Evolutionary conservation across 345 rosid genomes (phyloP).

Genomic region (Salix purpurea): DNA sequence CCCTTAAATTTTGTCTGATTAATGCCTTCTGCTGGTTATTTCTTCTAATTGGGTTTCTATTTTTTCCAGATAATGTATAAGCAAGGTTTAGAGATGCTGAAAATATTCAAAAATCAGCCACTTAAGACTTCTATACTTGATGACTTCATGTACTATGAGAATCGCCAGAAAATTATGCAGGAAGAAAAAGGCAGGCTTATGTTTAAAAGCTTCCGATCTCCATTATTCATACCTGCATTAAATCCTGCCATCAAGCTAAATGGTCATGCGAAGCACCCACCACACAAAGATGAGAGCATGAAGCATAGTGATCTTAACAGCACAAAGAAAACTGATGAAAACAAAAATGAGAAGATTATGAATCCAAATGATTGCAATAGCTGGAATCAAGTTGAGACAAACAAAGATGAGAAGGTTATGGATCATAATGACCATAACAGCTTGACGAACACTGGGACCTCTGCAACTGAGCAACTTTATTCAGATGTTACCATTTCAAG

Average conservation of each 20-base stretch:
- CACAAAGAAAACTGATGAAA: slow-evolving; percentile 16
- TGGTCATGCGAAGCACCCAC: slow-evolving; percentile 11
- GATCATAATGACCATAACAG: slow-evolving; percentile 14
- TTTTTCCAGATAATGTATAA: slow-evolving; percentile 57
- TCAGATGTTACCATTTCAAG: slow-evolving; percentile 15
- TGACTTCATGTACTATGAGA: slow-evolving; percentile 80
- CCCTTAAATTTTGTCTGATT: background rate
- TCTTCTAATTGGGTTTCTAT: background rate
- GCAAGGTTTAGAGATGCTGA: slow-evolving; percentile 82
- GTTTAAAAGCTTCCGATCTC: slow-evolving; percentile 39
- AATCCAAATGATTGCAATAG: slow-evolving; percentile 14
- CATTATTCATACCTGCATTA: slow-evolving; percentile 38
- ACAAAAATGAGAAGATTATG: slow-evolving; percentile 18
- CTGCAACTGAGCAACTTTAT: slow-evolving; percentile 13
- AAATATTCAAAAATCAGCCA: slow-evolving; percentile 55
- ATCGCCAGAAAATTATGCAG: slow-evolving; percentile 71
- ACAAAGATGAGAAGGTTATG: slow-evolving; percentile 19
- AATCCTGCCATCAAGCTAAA: slow-evolving; percentile 37
- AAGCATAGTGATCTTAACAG: slow-evolving; percentile 14
- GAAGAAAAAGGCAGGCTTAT: slow-evolving; percentile 61
- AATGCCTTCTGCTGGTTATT: background rate
- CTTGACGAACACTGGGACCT: slow-evolving; percentile 17
- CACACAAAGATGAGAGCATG: slow-evolving; percentile 20
- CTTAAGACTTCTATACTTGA: slow-evolving; percentile 69
- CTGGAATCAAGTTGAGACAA: slow-evolving; percentile 18